phyloP scores from a whole-genome alignment of 1,139 yeast species.

The Zygotorulaspora mrakii region DNA sequence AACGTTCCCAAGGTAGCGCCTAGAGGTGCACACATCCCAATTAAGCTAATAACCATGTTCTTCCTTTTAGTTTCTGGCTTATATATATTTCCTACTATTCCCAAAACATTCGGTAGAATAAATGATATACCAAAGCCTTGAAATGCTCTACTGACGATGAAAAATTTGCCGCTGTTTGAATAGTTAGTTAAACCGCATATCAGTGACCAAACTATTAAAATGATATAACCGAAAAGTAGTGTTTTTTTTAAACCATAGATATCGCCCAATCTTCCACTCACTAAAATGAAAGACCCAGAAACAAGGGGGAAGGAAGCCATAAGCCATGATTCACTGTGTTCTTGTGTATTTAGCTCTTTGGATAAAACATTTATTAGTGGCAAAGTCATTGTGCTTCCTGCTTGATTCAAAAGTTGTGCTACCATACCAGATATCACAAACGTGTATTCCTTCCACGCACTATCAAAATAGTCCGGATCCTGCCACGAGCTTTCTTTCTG shows the following conservation, averaged over 20 bases:
- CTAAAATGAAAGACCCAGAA: conserved; percentile 49
- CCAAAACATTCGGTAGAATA: conserved; percentile 51
- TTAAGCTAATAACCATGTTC: conserved; percentile 48
- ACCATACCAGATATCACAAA: conserved; percentile 40
- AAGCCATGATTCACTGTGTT: conserved; percentile 46
- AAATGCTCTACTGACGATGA: conserved; percentile 50
- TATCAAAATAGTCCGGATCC: conserved; percentile 23
- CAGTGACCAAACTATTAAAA: conserved; percentile 46
- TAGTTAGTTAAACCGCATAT: conserved; percentile 49
- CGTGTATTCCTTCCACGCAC: conserved; percentile 32
- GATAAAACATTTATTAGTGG: conserved; percentile 37
- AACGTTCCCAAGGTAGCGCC: conserved; percentile 52
- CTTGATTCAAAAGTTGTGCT: conserved; percentile 39
- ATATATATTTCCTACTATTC: conserved; percentile 48
- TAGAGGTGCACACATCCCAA: conserved; percentile 54
- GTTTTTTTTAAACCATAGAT: conserved; percentile 48
- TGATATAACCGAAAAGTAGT: conserved; percentile 44
- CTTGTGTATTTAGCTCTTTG: conserved; percentile 27
- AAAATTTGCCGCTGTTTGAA: conserved; percentile 44
- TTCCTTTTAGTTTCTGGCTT: conserved; percentile 45
- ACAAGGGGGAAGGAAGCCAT: conserved; percentile 56
- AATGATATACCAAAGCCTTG: conserved; percentile 56
- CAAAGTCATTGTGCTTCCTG: conserved; percentile 35
- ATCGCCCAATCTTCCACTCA: conserved; percentile 53
- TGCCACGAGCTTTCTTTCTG: conserved; percentile 20